Base-by-base conservation (phyloP, 2,329 filamentous ascomycete species). In the Chaetomiaceae sp. region DNA sequence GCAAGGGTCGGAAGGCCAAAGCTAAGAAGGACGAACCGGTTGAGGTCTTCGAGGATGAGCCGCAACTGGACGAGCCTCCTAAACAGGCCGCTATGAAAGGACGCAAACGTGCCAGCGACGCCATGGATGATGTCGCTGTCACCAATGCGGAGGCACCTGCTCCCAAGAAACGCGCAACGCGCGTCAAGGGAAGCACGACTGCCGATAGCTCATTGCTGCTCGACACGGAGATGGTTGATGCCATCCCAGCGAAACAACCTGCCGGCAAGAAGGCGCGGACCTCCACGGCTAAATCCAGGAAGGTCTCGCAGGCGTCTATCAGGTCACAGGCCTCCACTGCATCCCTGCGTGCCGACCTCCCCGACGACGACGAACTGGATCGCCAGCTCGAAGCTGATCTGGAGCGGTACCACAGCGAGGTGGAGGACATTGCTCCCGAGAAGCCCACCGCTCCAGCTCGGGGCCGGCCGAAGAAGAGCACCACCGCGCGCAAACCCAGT, bases 321-420 rank as follows among this genome's bases (percentile, higher is more conserved):
- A 65, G 70, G 27, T 75, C 78, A 1, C 73, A 71, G 27, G 65
- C 68, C 0, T 66, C 69, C 1, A 58, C 67, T 7, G 67, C 57
- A 4, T 67, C 67, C 2, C 48, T 68, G 4, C 60, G 61, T 29
- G 60, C 58, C 5, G 58, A 69, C n/a, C 65, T 76, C 10, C 74
- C 75, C 0, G 72, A 79, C 45, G 81, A 86, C 50, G 76, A 80
- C 1, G 82, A 85, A 52, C 74, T 86, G 30, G 80, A 87, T 42
- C 75, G 75, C 18, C 78, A 79, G 39, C 68, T 87, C 1, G 76
- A 84, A 57, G 79, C 76, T 2, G 83, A 84, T 47, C 70, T 86
- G 9, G 77, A 83, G 35, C 68, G 72, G 24, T 75, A 72, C 1
- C 58, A 76, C 20, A 73, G 71, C 2, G 75, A 81, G 24, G 72